Base-by-base conservation (phyloP, 2,329 filamentous ascomycete species). In the Penicillium sp. region DNA sequence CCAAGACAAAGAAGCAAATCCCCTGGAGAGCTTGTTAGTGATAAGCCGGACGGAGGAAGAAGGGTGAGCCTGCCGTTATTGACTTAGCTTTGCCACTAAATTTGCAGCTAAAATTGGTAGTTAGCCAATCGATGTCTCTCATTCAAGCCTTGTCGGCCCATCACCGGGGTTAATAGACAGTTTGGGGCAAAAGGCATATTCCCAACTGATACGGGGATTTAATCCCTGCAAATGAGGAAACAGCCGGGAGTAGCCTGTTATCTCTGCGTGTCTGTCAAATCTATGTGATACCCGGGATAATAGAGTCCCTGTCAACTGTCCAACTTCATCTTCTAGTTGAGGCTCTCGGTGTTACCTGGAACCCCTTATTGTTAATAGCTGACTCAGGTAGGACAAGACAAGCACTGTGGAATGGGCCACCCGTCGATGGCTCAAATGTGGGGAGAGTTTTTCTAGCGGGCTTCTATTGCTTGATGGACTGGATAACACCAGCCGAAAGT, bases 11-110 rank as follows among this genome's bases (percentile, higher is more conserved):
- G 37, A 37, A 52, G 34, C 43, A 21, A 49, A 43, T 35, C 6
- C 31, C 13, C 28, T 26, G 28, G 28, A 26, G 46, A 52, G 53
- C 51, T 54, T 57, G 49, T 54, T 37, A 39, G 29, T 43, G 51
- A 55, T 54, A 57, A 56, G 51, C 54, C 48, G 28, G 38, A 37
- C 31, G 21, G 35, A 43, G 26, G 45, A 15, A 41, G 26, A 28
- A 26, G 29, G 26, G 6, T 26, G 40, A 44, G 19, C 38, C 21
- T 21, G 48, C 48, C 39, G 31, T 40, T 43, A 47, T 40, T 6
- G 15, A 34, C 28, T 45, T 45, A 45, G 34, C 13, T 8, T 26
- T 6, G 22, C 13, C 22, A 15, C 48, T 45, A 49, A 35, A 2
- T 33, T 13, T 32, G 39, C 22, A 45, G 48, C 34, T 49, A 40